Percentiles rank a stretch among this genome's conserved stretches.
phyloP scores from a whole-genome alignment of 768 basidiomycete genomes.

The Boletus subcaerulescens region DNA sequence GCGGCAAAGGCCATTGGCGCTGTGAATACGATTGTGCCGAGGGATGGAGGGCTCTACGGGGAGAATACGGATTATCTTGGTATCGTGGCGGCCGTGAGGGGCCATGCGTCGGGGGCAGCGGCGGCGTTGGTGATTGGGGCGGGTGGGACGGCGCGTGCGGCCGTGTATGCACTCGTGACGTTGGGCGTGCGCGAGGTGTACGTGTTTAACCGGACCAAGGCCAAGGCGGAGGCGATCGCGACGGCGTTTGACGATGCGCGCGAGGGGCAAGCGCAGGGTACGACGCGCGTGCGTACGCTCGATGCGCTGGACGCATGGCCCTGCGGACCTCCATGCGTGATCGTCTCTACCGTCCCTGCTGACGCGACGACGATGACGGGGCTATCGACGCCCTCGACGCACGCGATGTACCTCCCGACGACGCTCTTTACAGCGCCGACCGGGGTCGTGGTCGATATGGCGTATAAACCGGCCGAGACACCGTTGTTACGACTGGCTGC shows the following conservation, averaged over 20 bases:
- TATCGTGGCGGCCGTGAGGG: conserved; percentile 57
- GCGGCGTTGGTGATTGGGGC: conserved; percentile 88
- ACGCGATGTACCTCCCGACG: conserved; percentile 49
- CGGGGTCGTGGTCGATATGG: conserved; percentile 87
- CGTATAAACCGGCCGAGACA: conserved; percentile 86
- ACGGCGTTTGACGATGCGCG: conserved; percentile 48
- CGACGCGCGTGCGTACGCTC: conserved; percentile 55
- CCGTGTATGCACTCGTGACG: conserved; percentile 80
- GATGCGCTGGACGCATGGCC: conserved; percentile 57
- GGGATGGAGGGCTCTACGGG: conserved; percentile 57
- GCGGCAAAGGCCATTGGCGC: conserved; percentile 88
- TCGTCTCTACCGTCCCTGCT: conserved; percentile 88
- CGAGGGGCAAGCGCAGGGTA: neutral
- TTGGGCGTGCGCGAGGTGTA: conserved; percentile 72
- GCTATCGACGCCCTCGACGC: neutral
- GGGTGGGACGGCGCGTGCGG: conserved; percentile 92
- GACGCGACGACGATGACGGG: conserved; percentile 54
- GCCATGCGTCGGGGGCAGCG: conserved; percentile 33
- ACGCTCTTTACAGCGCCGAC: conserved; percentile 60
- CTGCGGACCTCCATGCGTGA: conserved; percentile 57
- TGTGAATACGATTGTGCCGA: conserved; percentile 82
- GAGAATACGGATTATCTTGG: conserved; percentile 98
- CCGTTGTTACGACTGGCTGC: conserved; percentile 72
- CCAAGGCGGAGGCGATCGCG: conserved; percentile 70
- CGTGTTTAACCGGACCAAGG: conserved; percentile 80